Base-by-base conservation (phyloP, 495 filamentous ascomycete genomes). In the Physcia stellaris region DNA sequence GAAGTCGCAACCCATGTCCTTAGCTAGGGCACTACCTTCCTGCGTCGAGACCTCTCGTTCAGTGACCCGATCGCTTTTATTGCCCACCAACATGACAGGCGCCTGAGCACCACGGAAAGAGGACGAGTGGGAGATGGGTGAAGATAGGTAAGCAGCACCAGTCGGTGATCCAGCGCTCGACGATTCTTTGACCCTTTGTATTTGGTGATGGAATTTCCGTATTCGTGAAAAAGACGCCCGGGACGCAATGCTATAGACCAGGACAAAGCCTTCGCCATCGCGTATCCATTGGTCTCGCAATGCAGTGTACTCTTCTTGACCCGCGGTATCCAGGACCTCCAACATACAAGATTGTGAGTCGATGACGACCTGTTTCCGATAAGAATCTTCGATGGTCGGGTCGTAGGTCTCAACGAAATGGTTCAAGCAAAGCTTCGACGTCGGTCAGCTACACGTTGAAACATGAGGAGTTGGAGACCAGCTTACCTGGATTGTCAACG, bases 281-380 rank as follows among this genome's bases (percentile, higher is more conserved):
- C 92, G 73, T 51, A 96, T 96, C 90, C 90, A 96, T 63, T 96
- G 90, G 57, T 98, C 90, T 49, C 90, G 71, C 52, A 96, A 67
- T 26, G 92, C 90, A 38, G 87, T 96, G 59, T 98, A 98, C 62
- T 98, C 90, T 63, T 98, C 90, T 61, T 98, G 92, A n/a, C 90
- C 90, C 23, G 90, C 90, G 22, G 92, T 98, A 65, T 98, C 90
- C 42, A 98, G 71, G 26, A 96, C 88, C 63, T 98, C 90, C 50
- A 96, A 73, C 90, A 98, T 96, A 66, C 90, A 95, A 16, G 90
- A 82, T 54, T 92, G 85, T 42, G 79, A 75, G 59, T 98, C 90
- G 57, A 96, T 96, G 45, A 95, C 88, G 40, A 94, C 87, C 63
- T 96, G 92, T 65, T 95, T 96, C 46, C 90, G 77, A 60, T 98